These are phyloP conservation scores for Thyridium curvatum DNA, from an alignment of 2,329 filamentous ascomycete species.

Conservation along the genomic window DNA sequence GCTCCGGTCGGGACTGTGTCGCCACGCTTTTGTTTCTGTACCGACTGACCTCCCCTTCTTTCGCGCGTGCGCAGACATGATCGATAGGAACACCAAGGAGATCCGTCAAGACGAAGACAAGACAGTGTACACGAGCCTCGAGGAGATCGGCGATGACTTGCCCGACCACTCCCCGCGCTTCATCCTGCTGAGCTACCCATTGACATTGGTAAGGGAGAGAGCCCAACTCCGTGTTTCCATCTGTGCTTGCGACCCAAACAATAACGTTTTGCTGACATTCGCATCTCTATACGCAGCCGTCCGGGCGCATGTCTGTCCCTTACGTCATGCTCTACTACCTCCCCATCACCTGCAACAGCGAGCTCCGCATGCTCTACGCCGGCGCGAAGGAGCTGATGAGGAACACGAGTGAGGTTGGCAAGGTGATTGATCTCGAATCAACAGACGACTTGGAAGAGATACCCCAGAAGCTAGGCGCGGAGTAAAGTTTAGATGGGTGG, in stretches of 20 bases:
- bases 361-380: constrained; percentile 88
- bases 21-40: no score
- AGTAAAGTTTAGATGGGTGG: constrained; percentile 11
- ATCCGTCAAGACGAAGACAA: constrained; percentile 78
- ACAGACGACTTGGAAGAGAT: constrained; percentile 80
- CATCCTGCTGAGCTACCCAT: constrained; percentile 82
- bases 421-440: constrained; percentile 77
- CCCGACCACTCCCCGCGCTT: constrained; percentile 90
- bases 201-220: constrained; percentile 70
- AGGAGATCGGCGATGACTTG: constrained; percentile 78
- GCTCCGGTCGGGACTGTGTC: no score
- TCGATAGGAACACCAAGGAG: constrained; percentile 85
- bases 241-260: no score
- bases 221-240: no score
- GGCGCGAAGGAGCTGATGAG: constrained; percentile 94
- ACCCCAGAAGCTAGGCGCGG: constrained; percentile 52
- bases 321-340: constrained; percentile 96
- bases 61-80: constrained; percentile 47
- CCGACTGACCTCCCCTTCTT: neutral
- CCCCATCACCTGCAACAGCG: constrained; percentile 82
- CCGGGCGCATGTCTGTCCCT: constrained; percentile 79
- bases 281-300: constrained; percentile 45
- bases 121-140: constrained; percentile 71
- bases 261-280: no score
- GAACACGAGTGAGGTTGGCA: constrained; percentile 84